Evolutionary conservation across 176 grass and related monocot genomes (phyloP).

Genomic region (Thalia dealbata): DNA sequence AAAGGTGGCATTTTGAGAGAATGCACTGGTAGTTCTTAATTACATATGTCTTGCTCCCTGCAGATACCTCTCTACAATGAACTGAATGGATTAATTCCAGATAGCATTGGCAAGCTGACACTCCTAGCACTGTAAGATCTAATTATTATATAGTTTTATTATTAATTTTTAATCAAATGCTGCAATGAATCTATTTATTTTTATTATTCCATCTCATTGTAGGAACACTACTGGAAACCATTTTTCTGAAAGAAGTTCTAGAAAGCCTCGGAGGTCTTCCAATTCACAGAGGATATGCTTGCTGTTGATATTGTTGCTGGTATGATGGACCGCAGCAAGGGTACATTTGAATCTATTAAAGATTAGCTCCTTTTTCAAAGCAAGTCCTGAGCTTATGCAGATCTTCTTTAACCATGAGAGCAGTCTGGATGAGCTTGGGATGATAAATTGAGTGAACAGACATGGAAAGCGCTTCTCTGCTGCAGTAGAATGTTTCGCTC

Average conservation of each 20-base stretch:
- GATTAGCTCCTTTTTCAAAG: too few species aligned
- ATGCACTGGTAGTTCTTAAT: background rate
- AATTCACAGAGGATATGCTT: constrained; percentile 82
- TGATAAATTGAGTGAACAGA: too few species aligned
- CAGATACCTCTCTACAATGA: constrained; percentile 89
- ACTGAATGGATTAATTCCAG: constrained; percentile 89
- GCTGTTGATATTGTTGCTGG: too few species aligned
- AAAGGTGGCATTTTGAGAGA: background rate
- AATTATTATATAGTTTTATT: too few species aligned
- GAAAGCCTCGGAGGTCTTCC: constrained; percentile 74
- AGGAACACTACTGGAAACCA: constrained; percentile 88
- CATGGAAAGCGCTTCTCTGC: too few species aligned
- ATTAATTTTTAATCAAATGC: constrained; percentile 1
- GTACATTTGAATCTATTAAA: too few species aligned
- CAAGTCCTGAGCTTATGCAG: too few species aligned
- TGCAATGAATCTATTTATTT: background rate
- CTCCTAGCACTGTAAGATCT: constrained; percentile 62
- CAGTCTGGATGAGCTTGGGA: too few species aligned
- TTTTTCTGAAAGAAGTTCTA: constrained; percentile 84
- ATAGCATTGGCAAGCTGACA: constrained; percentile 59
- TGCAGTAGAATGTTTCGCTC: too few species aligned
- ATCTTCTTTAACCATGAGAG: too few species aligned
- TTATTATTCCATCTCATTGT: background rate
- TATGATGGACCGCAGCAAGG: too few species aligned
- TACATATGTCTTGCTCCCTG: background rate